Percentiles rank a stretch among this genome's conserved stretches.
Evolutionary conservation across 2,329 filamentous ascomycete species (phyloP).

Genomic region (Talaromyces albobiverticillius): DNA sequence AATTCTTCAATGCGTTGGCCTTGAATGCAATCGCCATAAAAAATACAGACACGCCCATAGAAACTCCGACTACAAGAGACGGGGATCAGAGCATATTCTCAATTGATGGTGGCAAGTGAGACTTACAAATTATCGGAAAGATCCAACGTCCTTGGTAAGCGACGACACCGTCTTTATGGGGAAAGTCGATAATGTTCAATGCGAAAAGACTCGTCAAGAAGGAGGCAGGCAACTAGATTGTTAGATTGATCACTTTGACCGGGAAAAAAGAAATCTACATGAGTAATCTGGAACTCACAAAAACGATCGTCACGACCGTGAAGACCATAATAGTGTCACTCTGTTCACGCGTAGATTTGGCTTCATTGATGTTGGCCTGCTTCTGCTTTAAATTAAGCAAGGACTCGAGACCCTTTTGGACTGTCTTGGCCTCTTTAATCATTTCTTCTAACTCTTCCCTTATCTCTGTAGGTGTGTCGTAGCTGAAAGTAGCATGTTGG

Average conservation of each 20-base stretch:
- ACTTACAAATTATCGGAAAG: not conserved
- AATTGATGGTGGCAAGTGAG: not conserved
- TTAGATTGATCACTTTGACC: not conserved
- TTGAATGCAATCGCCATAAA: not conserved
- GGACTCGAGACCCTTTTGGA: constrained; percentile 7
- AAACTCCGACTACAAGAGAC: not conserved
- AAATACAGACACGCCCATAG: not conserved
- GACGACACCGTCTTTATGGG: not conserved
- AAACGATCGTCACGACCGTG: not conserved
- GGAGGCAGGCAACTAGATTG: not conserved
- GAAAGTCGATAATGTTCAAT: not conserved
- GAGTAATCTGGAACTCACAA: not conserved
- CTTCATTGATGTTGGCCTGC: not conserved
- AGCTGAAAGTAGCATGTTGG: constrained; percentile 2
- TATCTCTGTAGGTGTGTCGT: not conserved
- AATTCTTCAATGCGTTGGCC: not conserved
- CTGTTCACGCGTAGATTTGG: not conserved
- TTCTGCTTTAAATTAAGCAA: not conserved
- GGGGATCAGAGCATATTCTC: not conserved
- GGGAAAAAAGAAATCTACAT: not conserved
- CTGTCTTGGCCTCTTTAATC: constrained; percentile 13
- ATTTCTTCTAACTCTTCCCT: constrained; percentile 15
- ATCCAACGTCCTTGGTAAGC: not conserved
- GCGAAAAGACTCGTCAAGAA: constrained; percentile 1
- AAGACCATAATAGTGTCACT: not conserved